Percentiles rank a stretch among this genome's conserved stretches.
Evolutionary conservation across 108 stramenopile species (phyloP).

Genomic region (Stephanodiscus triporus): DNA sequence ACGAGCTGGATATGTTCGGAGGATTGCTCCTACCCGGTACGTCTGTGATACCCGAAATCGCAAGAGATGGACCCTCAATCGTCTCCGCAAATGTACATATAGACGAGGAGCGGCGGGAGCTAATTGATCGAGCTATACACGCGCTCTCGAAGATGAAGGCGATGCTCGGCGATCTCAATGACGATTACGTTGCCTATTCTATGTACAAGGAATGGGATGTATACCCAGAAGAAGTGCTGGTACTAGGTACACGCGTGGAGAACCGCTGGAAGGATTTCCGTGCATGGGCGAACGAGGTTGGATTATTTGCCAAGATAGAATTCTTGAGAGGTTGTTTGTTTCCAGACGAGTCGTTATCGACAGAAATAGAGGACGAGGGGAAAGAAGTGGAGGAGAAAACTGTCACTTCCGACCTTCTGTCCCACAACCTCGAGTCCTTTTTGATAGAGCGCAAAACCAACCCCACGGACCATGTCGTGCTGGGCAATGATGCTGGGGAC

Average conservation of each 20-base stretch:
- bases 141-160: constrained; percentile 23
- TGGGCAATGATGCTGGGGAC: constrained; percentile 89
- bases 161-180: constrained; percentile 51
- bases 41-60: constrained; percentile 20
- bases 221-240: constrained; percentile 27
- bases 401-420: neutral
- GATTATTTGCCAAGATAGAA: constrained; percentile 28
- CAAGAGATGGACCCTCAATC: neutral
- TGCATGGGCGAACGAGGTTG: constrained; percentile 42
- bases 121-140: constrained; percentile 18
- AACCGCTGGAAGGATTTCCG: constrained; percentile 38
- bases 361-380: neutral
- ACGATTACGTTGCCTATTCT: constrained; percentile 42
- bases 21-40: constrained; percentile 28
- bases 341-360: constrained; percentile 1
- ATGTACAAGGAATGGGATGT: constrained; percentile 40
- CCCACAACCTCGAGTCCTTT: constrained; percentile 16
- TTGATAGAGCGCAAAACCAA: constrained; percentile 34
- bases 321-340: constrained; percentile 30
- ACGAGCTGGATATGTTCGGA: constrained; percentile 48
- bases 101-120: neutral
- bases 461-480: constrained; percentile 51
- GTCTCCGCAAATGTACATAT: neutral
- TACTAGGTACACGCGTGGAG: constrained; percentile 15
- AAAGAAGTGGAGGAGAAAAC: constrained; percentile 2